Evolutionary conservation across 208 protist genomes (phyloP).

Genomic region (Blastocrithidia nonstop): DNA sequence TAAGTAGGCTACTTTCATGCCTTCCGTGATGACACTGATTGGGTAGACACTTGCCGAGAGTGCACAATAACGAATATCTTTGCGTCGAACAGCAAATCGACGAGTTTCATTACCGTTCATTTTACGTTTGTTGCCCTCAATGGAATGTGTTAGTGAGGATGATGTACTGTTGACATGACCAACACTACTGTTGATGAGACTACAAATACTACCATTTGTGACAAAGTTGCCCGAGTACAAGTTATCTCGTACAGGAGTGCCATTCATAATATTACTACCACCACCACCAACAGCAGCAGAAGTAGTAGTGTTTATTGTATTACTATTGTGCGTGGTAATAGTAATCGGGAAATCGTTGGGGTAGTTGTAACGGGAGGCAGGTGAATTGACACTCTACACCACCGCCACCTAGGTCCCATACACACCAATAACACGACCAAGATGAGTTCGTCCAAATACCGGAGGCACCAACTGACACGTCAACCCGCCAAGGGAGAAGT

Average conservation of each 20-base stretch:
- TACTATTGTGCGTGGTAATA: no score
- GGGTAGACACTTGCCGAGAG: constrained; percentile 16
- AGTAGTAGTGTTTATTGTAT: no score
- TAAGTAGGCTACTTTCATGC: constrained; percentile 40
- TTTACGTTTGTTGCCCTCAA: no score
- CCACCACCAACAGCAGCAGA: not conserved
- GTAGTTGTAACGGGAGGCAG: constrained; percentile 8
- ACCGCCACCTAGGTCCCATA: constrained; percentile 44
- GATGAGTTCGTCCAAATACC: constrained; percentile 45
- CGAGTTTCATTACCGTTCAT: not conserved
- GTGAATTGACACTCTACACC: constrained; percentile 36
- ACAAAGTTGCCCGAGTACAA: no score
- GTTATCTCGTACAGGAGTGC: no score
- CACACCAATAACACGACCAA: constrained; percentile 39
- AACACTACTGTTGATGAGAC: no score
- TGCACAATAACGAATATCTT: constrained; percentile 67
- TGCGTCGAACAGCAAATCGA: constrained; percentile 29
- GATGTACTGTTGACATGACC: no score
- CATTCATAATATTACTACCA: no score
- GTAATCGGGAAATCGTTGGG: no score
- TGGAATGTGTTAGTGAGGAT: no score
- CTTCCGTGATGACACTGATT: constrained; percentile 12
- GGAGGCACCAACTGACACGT: constrained; percentile 56
- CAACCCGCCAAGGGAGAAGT: constrained; percentile 49
- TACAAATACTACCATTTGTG: not conserved